A percentile compares a stretch with the other conserved stretches of the same genome.
Conservation (phyloP, 805 yeast genomes). For the Teunomyces funiuensis region DNA sequence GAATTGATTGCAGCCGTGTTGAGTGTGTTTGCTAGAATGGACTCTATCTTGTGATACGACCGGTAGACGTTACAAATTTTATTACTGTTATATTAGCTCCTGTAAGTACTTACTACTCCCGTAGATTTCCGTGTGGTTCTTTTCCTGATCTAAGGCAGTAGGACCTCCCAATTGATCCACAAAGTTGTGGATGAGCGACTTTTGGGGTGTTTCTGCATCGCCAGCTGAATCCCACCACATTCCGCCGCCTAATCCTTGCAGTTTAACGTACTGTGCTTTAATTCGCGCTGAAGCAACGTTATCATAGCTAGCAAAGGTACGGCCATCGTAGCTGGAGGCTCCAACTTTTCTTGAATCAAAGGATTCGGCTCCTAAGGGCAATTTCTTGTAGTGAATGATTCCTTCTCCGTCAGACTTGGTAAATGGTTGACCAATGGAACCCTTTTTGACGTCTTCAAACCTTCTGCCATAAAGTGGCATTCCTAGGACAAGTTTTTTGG, state of each 20-base stretch:
- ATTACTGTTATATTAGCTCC: conserved; percentile 23
- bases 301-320: conserved; percentile 55
- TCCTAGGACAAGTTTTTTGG: conserved; percentile 67
- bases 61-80: not conserved
- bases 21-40: conserved; percentile 88
- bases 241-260: conserved; percentile 67
- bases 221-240: conserved; percentile 97
- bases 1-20: conserved; percentile 94
- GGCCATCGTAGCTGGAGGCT: conserved; percentile 27
- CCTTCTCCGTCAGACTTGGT: conserved; percentile 14
- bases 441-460: conserved; percentile 25
- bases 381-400: conserved; percentile 53
- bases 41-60: conserved; percentile 62
- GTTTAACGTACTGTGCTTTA: conserved; percentile 61
- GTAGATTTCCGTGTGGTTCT: conserved; percentile 16
- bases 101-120: conserved; percentile 14
- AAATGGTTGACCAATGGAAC: conserved; percentile 47
- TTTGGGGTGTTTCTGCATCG: conserved; percentile 40
- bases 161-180: conserved; percentile 36
- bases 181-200: conserved; percentile 48
- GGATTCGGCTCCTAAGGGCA: conserved; percentile 51
- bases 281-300: conserved; percentile 47
- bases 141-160: conserved; percentile 15
- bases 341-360: conserved; percentile 53
- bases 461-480: conserved; percentile 81